phyloP scores from a whole-genome alignment of 2,329 filamentous ascomycete genomes.

The Seiridium cupressi region DNA sequence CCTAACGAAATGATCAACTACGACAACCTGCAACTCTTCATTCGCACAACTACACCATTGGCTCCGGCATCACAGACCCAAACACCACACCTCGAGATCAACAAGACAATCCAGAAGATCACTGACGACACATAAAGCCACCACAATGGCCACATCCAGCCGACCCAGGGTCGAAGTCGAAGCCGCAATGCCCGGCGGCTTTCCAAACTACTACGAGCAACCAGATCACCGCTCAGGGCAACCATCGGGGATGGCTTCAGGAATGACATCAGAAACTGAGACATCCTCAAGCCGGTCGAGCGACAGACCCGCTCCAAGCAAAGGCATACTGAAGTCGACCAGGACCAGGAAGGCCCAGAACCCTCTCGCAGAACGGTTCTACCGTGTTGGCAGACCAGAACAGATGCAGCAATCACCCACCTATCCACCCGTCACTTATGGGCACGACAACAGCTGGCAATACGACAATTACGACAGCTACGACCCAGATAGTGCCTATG shows the following conservation, averaged over 20 bases:
- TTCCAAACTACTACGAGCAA: conserved; percentile 19
- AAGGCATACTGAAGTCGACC: conserved; percentile 24
- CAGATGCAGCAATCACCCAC: conserved; percentile 13
- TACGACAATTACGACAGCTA: conserved; percentile 23
- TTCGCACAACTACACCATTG: neutral
- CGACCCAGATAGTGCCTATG: conserved; percentile 29
- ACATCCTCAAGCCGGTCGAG: conserved; percentile 20
- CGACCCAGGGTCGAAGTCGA: conserved; percentile 18
- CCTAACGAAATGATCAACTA: conserved; percentile 1
- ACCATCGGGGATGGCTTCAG: conserved; percentile 18
- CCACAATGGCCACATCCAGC: conserved; percentile 18
- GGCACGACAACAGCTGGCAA: conserved; percentile 18
- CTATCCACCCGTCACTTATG: conserved; percentile 12
- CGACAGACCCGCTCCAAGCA: conserved; percentile 19
- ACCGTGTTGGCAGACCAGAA: conserved; percentile 21
- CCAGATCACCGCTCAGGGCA: conserved; percentile 11
- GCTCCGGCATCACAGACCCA: neutral
- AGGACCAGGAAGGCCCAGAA: conserved; percentile 16
- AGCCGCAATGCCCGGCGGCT: conserved; percentile 24
- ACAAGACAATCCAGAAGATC: conserved; percentile 21
- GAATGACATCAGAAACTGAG: conserved; percentile 21
- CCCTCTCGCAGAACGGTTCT: conserved; percentile 27
- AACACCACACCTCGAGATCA: neutral
- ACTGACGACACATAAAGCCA: conserved; percentile 16
- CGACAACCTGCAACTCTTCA: neutral